These are phyloP conservation scores for Claviceps pusilla DNA, from an alignment of 2,329 filamentous ascomycete genomes.

Conservation along the genomic window DNA sequence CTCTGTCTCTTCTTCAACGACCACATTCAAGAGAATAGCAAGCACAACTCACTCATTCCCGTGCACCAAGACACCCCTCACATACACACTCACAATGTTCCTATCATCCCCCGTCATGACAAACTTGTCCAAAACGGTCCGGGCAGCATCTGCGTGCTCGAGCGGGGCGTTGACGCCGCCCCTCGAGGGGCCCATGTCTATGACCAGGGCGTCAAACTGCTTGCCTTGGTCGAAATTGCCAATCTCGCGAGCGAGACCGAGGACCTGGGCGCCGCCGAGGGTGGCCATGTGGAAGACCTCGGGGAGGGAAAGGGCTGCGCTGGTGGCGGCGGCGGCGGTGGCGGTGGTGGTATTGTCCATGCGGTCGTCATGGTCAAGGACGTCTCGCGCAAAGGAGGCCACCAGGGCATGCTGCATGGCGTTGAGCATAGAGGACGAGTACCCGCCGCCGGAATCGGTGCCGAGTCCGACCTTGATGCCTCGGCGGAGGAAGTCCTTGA, in stretches of 20 bases:
- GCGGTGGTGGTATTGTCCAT: slow-evolving; percentile 8
- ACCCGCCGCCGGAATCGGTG: slow-evolving; percentile 50
- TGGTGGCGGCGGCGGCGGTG: slow-evolving; percentile 6
- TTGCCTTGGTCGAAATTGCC: slow-evolving; percentile 45
- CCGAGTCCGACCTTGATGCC: slow-evolving; percentile 53
- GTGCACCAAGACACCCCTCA: slow-evolving; percentile 26
- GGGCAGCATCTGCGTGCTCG: slow-evolving; percentile 31
- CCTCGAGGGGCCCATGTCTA: slow-evolving; percentile 23
- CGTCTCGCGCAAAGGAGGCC: slow-evolving; percentile 33
- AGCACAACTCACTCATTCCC: not conserved
- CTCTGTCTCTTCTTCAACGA: too few relatives aligned
- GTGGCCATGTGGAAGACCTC: slow-evolving; percentile 48
- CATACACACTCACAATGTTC: slow-evolving; percentile 41
- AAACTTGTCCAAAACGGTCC: slow-evolving; percentile 45
- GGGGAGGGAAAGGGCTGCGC: slow-evolving; percentile 26
- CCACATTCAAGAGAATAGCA: too few relatives aligned
- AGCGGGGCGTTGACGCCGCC: slow-evolving; percentile 35
- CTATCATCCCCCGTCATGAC: slow-evolving; percentile 51
- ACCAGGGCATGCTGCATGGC: slow-evolving; percentile 44
- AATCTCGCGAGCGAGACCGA: slow-evolving; percentile 35
- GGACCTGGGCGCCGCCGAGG: slow-evolving; percentile 43
- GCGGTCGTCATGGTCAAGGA: slow-evolving; percentile 10
- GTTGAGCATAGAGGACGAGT: slow-evolving; percentile 43
- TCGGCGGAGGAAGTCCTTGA: slow-evolving; percentile 39
- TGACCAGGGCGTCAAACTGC: slow-evolving; percentile 44